A percentile compares a stretch with the other conserved stretches of the same genome.
Conservation (phyloP, 305 asterid genomes). For the Fraxinus platypoda region DNA sequence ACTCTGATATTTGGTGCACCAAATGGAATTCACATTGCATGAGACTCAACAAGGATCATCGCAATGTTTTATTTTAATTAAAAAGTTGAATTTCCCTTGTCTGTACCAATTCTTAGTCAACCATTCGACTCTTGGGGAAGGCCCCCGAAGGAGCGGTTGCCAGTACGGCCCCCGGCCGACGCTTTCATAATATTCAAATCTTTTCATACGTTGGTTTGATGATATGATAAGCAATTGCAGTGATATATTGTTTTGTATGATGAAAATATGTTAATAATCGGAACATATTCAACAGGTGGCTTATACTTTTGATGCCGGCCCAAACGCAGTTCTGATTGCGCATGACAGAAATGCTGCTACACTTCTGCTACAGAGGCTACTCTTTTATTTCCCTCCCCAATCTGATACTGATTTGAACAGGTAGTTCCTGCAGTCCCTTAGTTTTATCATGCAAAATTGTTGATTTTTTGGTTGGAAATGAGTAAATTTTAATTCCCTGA, state of each 20-base stretch:
- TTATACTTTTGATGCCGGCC: constrained; percentile 91
- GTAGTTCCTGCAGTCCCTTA: constrained; percentile 27
- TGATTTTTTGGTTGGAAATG: not conserved
- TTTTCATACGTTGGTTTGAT: not conserved
- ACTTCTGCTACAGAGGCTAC: constrained; percentile 68
- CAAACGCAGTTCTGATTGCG: constrained; percentile 85
- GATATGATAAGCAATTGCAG: not conserved
- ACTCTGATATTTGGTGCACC: not conserved
- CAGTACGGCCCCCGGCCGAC: not conserved
- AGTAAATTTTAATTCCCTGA: not conserved
- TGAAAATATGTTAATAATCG: constrained; percentile 11
- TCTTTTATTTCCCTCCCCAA: constrained; percentile 75
- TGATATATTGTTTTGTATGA: not conserved
- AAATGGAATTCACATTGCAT: not conserved
- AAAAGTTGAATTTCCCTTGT: not conserved
- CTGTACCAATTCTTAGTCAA: not conserved
- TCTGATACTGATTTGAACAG: constrained; percentile 72
- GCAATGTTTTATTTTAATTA: too few species aligned
- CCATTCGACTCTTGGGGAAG: not conserved
- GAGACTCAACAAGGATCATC: not conserved
- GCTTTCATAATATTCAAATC: not conserved
- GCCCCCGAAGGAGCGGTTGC: not conserved
- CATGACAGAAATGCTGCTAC: constrained; percentile 71
- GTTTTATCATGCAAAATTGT: not conserved
- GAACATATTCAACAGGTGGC: constrained; percentile 57